Evolutionary conservation across 768 basidiomycete species (phyloP), one percentile per base, ranked within the genome.

Genomic region (Panellus pusillus): DNA sequence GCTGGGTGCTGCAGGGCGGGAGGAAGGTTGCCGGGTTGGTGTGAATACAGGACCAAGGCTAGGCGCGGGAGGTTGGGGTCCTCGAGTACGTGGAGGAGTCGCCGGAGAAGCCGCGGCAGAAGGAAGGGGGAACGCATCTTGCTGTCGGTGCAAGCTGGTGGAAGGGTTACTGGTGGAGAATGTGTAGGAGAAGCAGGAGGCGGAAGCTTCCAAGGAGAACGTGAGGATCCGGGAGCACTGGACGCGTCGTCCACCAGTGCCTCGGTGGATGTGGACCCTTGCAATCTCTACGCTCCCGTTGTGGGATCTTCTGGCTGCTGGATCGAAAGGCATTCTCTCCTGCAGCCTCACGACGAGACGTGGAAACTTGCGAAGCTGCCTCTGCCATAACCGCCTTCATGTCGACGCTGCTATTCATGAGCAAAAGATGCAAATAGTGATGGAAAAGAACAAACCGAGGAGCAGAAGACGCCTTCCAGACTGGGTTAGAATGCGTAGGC

Each of bases 361-460:
- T 7, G 32, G 32, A 40, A 43, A 17, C 44, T 13, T 13, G 50
- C 19, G 18, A 53, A 3, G 76, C 83, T 1, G 86, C 80, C 68
- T 94, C 94, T 0, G 87, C 90, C 81, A 98, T 91, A 52, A 98
- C 82, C 14, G 81, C 71, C 62, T 87, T 89, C 80, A 98, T 86
- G 65, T 96, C 91, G 12, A 86, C 81, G 19, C 89, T 93, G 55
- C 9, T 56, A 19, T 61, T 32, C 14, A 44, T 53, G 36, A 20
- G 56, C 64, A 44, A 9, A 17, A 53, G 6, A 4, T 3, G 47
- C 57, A 31, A 61, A 24, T 15, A 49, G 50, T 47, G 43, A 50
- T 46, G 57, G 9, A 5, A 20, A 40, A 59, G 1, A 31, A 70
- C 81, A 36, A 62, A 84, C 86, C 77, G 76, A 50, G 83, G 82